Evolutionary conservation across 345 rosid species (phyloP), one percentile per base, ranked within the genome.

Genomic region (Chamaenerion angustifolium): DNA sequence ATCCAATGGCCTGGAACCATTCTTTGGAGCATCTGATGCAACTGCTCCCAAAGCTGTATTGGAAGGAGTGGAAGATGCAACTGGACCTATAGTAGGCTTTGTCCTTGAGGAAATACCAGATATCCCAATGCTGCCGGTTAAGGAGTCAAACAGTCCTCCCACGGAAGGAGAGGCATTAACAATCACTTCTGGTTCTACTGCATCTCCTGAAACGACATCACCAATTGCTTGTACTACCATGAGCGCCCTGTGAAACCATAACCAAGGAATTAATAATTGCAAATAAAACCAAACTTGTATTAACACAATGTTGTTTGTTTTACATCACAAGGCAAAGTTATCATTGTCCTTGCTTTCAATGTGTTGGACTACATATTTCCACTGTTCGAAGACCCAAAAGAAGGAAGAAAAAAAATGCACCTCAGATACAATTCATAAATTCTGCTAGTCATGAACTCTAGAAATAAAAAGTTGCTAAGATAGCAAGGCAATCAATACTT

Each of bases 121-220:
- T 66, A 81, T 81, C 58, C 97, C 98, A 51, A 85, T 83, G 67
- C 92, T 85, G 45, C 98, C 95, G 47, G 95, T 90, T 40, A 90
- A 68, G n/a, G 98, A 86, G 71, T 90, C 98, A 62, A 90, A 76
- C 75, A 90, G 59, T 12, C 96, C 96, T 18, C 93, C 98, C 44
- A 86, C 96, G 2, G 89, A 81, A 17, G 94, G 88, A 45, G 93
- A 67, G 10, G 70, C 66, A 65, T 58, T 78, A 27, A 71, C 87
- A 61, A 86, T 71, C 66, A 86, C 89, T 66, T 90, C 98, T 56
- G 94, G 95, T 59, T 90, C 98, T 2, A 67, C 68, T 11, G 66
- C 61, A 65, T 90, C 98, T 35, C 96, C 89, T 45, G 83, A 69
- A 64, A 90, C 51, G 56, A 83, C 56, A 57, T 90, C 98, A 52